Evolutionary conservation across 2,329 filamentous ascomycete genomes (phyloP).

Genomic region (Cytospora chrysosperma): DNA sequence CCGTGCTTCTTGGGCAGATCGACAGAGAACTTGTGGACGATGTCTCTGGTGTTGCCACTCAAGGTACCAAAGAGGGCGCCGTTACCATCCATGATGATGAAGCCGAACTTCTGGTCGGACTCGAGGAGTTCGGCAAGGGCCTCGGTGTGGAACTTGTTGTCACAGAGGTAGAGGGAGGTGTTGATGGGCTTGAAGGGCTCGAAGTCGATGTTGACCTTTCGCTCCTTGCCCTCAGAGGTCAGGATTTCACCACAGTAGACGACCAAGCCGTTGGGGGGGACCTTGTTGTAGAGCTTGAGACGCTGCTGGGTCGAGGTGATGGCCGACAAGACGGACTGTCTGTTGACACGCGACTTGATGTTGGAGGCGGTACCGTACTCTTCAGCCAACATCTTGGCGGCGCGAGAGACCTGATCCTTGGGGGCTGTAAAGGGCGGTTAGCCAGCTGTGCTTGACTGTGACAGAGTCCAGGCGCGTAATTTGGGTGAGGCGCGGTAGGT

Average conservation of each 20-base stretch:
- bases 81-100: conserved; percentile 99
- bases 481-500: too few relatives aligned
- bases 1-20: conserved; percentile 99
- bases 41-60: conserved; percentile 93
- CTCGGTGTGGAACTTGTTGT: conserved; percentile 99
- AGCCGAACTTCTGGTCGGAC: conserved; percentile 98
- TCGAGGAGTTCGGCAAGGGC: conserved; percentile 94
- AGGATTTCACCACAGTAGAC: conserved; percentile 99
- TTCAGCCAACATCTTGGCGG: conserved; percentile 99
- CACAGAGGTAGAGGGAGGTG: conserved; percentile 97
- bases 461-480: background rate
- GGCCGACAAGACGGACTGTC: conserved; percentile 94
- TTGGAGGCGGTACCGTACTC: conserved; percentile 99
- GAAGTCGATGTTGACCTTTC: conserved; percentile 99
- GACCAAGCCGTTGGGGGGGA: conserved; percentile 94
- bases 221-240: conserved; percentile 96
- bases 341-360: conserved; percentile 99
- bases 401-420: conserved; percentile 95
- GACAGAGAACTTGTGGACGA: conserved; percentile 97
- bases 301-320: conserved; percentile 99
- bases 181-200: conserved; percentile 99
- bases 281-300: conserved; percentile 98
- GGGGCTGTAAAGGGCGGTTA: conserved; percentile 61
- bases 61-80: conserved; percentile 95
- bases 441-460: conserved; percentile 27